A percentile compares a stretch with the other conserved stretches of the same genome.
Evolutionary conservation across 768 basidiomycete species (phyloP).

Genomic region (Pulveroboletus frians): DNA sequence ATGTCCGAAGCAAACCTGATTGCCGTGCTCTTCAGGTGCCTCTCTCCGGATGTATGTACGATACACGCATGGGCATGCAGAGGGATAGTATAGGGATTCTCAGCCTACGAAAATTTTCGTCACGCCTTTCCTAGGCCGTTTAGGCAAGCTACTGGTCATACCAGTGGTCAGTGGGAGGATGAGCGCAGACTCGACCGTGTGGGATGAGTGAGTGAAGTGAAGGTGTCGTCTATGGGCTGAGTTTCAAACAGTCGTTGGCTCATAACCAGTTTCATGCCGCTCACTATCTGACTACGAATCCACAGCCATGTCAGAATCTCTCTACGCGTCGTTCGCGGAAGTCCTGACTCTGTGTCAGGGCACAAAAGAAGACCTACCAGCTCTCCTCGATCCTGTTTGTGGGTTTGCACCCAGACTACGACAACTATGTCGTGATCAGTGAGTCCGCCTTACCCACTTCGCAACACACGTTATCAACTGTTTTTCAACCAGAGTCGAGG

Average conservation of each 20-base stretch:
- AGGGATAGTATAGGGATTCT: no score
- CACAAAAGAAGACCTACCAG: conserved; percentile 49
- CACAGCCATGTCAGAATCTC: conserved; percentile 28
- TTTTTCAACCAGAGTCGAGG: conserved; percentile 41
- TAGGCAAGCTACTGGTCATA: no score
- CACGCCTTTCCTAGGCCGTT: no score
- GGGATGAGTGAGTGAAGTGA: no score
- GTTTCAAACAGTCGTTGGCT: conserved; percentile 4
- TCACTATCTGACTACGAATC: background rate
- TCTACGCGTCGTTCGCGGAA: conserved; percentile 65
- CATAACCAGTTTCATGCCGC: background rate
- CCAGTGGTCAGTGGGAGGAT: no score
- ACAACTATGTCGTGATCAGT: conserved; percentile 54
- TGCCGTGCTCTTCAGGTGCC: no score
- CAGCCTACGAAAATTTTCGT: no score
- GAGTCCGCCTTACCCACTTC: conserved; percentile 21
- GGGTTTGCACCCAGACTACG: conserved; percentile 68
- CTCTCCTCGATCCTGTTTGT: conserved; percentile 56
- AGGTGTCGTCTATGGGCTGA: background rate
- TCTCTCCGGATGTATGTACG: no score
- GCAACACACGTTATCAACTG: background rate
- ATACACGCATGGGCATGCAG: no score
- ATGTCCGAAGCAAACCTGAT: no score
- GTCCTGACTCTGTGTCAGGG: conserved; percentile 58
- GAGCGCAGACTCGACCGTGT: no score